phyloP scores from a whole-genome alignment of 2,329 filamentous ascomycete genomes.

The Fusarium abutilonis region DNA sequence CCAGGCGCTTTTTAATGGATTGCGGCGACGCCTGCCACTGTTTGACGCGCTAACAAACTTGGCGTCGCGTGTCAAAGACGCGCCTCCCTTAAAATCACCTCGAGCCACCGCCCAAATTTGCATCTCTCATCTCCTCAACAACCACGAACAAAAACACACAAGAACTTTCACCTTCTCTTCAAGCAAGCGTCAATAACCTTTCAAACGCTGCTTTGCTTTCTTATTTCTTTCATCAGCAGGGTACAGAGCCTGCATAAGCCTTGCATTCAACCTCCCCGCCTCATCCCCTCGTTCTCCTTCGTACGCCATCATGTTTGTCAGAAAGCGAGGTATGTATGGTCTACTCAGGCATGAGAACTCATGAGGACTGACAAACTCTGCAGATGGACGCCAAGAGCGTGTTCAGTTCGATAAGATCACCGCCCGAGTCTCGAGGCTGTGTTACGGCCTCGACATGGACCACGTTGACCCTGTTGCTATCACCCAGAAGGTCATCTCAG shows the following conservation, averaged over 20 bases:
- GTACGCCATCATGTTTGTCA: constrained; percentile 65
- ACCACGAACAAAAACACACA: constrained; percentile 34
- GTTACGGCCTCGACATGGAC: constrained; percentile 93
- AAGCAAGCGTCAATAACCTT: constrained; percentile 22
- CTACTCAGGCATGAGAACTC: neutral
- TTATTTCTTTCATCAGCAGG: constrained; percentile 41
- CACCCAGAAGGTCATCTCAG: constrained; percentile 98
- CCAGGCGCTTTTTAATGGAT: constrained; percentile 44
- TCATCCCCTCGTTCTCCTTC: constrained; percentile 35
- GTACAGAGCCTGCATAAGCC: constrained; percentile 39
- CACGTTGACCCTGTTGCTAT: constrained; percentile 98
- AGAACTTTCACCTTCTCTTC: constrained; percentile 28
- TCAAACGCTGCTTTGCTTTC: constrained; percentile 39
- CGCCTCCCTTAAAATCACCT: constrained; percentile 52
- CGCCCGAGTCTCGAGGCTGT: constrained; percentile 94
- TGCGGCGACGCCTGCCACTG: constrained; percentile 30
- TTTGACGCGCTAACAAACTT: constrained; percentile 49
- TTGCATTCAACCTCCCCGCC: constrained; percentile 35
- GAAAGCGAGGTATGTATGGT: constrained; percentile 66
- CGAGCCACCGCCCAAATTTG: constrained; percentile 41
- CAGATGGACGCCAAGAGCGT: constrained; percentile 99
- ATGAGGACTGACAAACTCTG: constrained; percentile 43
- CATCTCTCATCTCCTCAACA: constrained; percentile 42
- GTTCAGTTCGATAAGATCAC: constrained; percentile 99
- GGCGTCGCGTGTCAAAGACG: constrained; percentile 51